These are phyloP conservation scores for Candida pseudoviswanathii DNA, from an alignment of 1,139 yeast genomes.

Conservation along the genomic window DNA sequence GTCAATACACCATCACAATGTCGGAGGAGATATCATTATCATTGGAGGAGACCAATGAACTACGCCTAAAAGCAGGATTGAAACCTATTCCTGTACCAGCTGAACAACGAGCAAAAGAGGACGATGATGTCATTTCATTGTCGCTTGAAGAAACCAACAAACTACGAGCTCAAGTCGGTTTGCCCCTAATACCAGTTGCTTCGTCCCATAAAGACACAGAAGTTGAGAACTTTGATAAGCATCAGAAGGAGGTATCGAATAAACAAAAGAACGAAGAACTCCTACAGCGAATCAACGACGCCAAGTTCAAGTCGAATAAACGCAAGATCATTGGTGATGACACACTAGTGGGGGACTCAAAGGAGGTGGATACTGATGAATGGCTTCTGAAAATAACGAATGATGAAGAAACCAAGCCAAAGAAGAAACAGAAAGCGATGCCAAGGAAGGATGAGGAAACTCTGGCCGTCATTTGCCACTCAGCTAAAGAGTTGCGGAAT, in stretches of 20 bases:
- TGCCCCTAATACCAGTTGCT: conserved; percentile 28
- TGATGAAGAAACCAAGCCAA: conserved; percentile 7
- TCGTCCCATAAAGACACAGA: conserved; percentile 2
- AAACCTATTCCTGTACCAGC: conserved; percentile 25
- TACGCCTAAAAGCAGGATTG: conserved; percentile 34
- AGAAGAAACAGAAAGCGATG: conserved; percentile 4
- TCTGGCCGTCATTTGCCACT: conserved; percentile 47
- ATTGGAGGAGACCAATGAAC: conserved; percentile 41
- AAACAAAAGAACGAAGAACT: conserved; percentile 15
- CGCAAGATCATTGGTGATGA: conserved; percentile 9
- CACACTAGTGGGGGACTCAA: conserved; percentile 26
- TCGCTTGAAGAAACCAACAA: conserved; percentile 42
- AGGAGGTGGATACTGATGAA: conserved; percentile 35
- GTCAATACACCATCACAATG: conserved; percentile 14
- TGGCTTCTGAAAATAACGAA: conserved; percentile 32
- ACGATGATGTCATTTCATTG: conserved; percentile 19
- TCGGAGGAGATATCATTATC: conserved; percentile 33
- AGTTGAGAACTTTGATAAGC: conserved; percentile 21
- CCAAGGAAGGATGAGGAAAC: background rate
- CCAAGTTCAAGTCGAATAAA: conserved; percentile 11
- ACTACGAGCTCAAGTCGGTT: conserved; percentile 34
- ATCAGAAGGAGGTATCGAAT: conserved; percentile 12
- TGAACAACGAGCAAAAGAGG: background rate
- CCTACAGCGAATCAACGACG: conserved; percentile 19
- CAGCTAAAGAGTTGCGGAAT: conserved; percentile 37